Evolutionary conservation across 2,329 filamentous ascomycete species (phyloP).

Genomic region (Ustilaginoidea virens): DNA sequence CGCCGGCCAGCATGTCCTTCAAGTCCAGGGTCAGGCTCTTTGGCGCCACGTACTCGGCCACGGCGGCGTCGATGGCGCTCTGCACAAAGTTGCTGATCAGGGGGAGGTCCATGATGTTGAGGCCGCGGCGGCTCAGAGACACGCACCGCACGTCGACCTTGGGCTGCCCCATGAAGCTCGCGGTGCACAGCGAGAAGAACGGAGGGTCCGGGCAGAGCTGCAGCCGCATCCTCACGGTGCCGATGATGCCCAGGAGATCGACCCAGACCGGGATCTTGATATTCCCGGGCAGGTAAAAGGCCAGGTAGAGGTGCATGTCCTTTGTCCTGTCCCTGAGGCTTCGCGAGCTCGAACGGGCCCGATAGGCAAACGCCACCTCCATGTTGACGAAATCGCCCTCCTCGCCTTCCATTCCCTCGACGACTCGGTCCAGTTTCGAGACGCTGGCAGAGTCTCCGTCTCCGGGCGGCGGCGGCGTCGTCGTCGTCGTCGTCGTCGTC

Average conservation of each 20-base stretch:
- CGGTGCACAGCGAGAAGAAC: constrained; percentile 59
- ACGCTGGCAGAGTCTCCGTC: constrained; percentile 13
- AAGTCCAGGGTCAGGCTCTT: constrained; percentile 60
- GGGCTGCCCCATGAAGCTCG: constrained; percentile 62
- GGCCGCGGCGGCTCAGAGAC: constrained; percentile 50
- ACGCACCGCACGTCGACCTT: constrained; percentile 56
- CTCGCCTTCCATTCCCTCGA: constrained; percentile 56
- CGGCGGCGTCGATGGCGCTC: constrained; percentile 55
- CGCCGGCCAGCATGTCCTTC: constrained; percentile 63
- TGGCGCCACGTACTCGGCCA: constrained; percentile 62
- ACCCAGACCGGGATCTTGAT: constrained; percentile 53
- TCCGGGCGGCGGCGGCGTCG: constrained; percentile 13
- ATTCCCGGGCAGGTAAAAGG: constrained; percentile 50
- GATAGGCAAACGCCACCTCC: constrained; percentile 60
- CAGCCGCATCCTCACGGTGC: constrained; percentile 51
- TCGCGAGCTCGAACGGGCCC: constrained; percentile 43
- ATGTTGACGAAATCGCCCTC: constrained; percentile 67
- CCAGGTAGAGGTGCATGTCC: constrained; percentile 47
- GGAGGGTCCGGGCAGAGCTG: constrained; percentile 64
- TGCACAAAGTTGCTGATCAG: constrained; percentile 64
- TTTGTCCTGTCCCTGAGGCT: constrained; percentile 56
- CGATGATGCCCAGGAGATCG: constrained; percentile 56
- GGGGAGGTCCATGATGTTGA: constrained; percentile 63
- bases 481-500: constrained; percentile 3
- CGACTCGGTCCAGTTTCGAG: constrained; percentile 16